Percentiles rank a stretch among this genome's conserved stretches.
Conservation (phyloP, 768 basidiomycete species). For the Tulasnella sp. region DNA sequence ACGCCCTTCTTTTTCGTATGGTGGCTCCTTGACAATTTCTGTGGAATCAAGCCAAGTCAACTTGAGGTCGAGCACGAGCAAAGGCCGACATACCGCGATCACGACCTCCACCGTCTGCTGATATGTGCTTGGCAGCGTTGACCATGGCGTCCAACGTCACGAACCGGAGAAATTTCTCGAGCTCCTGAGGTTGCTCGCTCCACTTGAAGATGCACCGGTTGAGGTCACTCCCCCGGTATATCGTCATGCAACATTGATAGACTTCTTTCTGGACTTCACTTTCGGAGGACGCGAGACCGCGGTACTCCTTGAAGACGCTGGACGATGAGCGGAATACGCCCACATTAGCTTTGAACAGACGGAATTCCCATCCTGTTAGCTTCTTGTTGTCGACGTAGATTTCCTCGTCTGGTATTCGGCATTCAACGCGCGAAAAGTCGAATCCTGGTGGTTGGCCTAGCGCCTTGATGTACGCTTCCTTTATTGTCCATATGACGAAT, state of each 20-base stretch:
- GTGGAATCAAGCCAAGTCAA: neutral
- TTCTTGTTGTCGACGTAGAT: slow-evolving; percentile 57
- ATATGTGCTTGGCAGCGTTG: slow-evolving; percentile 18
- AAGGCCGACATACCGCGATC: slow-evolving; percentile 1
- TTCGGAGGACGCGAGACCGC: neutral
- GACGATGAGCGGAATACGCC: slow-evolving; percentile 33
- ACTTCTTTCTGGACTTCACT: slow-evolving; percentile 15
- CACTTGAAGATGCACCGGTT: slow-evolving; percentile 18
- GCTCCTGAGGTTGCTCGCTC: neutral
- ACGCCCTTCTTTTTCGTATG: neutral
- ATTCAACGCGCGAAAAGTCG: slow-evolving; percentile 70
- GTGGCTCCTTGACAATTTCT: neutral
- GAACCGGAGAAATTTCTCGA: slow-evolving; percentile 16
- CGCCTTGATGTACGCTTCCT: slow-evolving; percentile 71
- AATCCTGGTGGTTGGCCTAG: slow-evolving; percentile 72
- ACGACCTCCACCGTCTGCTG: slow-evolving; percentile 7
- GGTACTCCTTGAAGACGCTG: slow-evolving; percentile 14
- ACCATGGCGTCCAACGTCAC: slow-evolving; percentile 17
- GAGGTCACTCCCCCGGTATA: slow-evolving; percentile 17
- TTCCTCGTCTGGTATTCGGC: slow-evolving; percentile 52
- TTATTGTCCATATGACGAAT: slow-evolving; percentile 65
- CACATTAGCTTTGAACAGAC: slow-evolving; percentile 60
- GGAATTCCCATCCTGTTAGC: slow-evolving; percentile 75
- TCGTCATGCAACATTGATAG: slow-evolving; percentile 19
- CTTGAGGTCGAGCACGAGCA: neutral